Evolutionary conservation across 2,329 filamentous ascomycete genomes (phyloP).

Genomic region (Cytospora piceae): DNA sequence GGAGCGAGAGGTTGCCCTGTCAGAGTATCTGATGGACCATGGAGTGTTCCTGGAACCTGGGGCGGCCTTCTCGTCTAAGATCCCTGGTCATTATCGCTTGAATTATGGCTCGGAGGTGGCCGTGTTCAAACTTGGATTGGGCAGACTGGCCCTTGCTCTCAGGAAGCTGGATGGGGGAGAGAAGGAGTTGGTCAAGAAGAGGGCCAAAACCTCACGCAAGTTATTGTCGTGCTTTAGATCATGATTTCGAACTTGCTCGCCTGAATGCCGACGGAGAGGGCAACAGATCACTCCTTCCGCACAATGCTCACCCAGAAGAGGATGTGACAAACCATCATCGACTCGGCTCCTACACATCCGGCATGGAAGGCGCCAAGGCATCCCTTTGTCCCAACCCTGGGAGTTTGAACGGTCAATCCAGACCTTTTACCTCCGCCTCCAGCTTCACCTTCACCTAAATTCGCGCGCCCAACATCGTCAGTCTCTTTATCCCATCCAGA

Average conservation of each 20-base stretch:
- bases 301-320: neutral
- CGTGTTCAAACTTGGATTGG: constrained; percentile 16
- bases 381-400: neutral
- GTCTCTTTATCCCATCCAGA: neutral
- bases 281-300: neutral
- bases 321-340: neutral
- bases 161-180: constrained; percentile 20
- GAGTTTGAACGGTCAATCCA: neutral
- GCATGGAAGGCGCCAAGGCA: neutral
- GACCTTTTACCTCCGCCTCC: neutral
- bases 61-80: constrained; percentile 18
- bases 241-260: neutral
- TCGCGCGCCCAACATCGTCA: neutral
- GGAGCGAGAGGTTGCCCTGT: constrained; percentile 15
- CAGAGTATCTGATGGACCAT: constrained; percentile 20
- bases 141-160: constrained; percentile 14
- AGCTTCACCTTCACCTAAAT: neutral
- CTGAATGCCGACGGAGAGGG: no score
- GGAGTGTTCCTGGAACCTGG: constrained; percentile 26
- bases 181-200: constrained; percentile 3
- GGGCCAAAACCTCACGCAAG: constrained; percentile 6
- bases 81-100: constrained; percentile 19
- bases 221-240: constrained; percentile 15
- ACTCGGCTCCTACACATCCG: neutral
- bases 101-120: constrained; percentile 21